Base-by-base conservation (phyloP, 495 filamentous ascomycete species). In the Trichoderma gamsii region DNA sequence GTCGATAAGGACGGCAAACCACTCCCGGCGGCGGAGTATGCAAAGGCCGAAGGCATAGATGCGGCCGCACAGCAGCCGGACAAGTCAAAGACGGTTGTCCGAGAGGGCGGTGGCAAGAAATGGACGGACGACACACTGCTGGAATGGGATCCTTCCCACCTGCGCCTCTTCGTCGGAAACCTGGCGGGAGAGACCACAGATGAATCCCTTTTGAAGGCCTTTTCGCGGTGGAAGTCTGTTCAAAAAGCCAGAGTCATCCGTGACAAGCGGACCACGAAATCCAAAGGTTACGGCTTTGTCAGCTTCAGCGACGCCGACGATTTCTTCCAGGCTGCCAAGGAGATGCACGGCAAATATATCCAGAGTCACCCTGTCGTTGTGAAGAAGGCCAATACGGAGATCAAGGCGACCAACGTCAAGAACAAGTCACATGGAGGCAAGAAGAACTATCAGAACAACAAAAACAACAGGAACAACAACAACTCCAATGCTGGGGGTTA, bases 301-400 rank as follows among this genome's bases (percentile, higher is more conserved):
- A 94, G 91, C 76, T 99, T 99, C 79, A 90, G 88, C 70, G 90
- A 97, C 75, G 90, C 92, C 5, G 95, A 99, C 73, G 92, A 97
- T 73, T 97, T 93, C 78, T 98, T 98, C 82, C 84, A 88, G 67
- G 93, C 95, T 0, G 94, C 91, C 70, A 89, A 93, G 79, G 96
- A 98, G 79, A 99, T 99, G 96, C 89, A 97, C 76, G 93, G 93
- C 63, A 98, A 99, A 81, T 99, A 99, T 76, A 98, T 99, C 76
- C 95, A 96, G 49, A 96, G 92, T 73, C 95, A 98, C 78, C 95
- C 95, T 1, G 88, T 99, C 11, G 80, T 91, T 56, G 81, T 98
- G 69, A 87, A 89, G 76, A 88, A 93, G 73, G 91, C 90, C 73
- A 97, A 88, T 63, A 97, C 96, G 32, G 93, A 98, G 79, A 89